Conservation (phyloP, 1,284 basidiomycete genomes). For the Schizophyllum amplum region DNA sequence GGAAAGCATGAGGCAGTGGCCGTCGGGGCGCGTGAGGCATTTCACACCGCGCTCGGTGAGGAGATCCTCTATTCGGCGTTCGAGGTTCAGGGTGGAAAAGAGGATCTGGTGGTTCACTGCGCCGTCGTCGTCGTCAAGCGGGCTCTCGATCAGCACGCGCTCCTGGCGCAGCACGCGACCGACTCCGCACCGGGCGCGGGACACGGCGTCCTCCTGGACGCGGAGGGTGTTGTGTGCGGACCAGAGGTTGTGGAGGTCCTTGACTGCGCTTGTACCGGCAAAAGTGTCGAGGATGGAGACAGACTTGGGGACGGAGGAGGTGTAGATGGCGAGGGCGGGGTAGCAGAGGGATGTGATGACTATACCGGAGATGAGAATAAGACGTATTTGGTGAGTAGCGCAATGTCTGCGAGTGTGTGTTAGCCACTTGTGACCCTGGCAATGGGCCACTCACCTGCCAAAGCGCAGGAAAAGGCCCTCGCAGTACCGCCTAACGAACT, state of each 20-base stretch:
- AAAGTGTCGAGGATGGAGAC: conserved; percentile 60
- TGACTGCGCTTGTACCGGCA: conserved; percentile 40
- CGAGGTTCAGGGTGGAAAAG: conserved; percentile 53
- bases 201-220: conserved; percentile 60
- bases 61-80: conserved; percentile 43
- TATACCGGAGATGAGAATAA: conserved; percentile 60
- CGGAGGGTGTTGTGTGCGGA: conserved; percentile 50
- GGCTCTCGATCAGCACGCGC: conserved; percentile 61
- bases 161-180: conserved; percentile 75
- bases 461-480: conserved; percentile 60
- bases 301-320: conserved; percentile 58
- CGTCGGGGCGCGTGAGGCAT: conserved; percentile 20
- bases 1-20: conserved; percentile 60
- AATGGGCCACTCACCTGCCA: conserved; percentile 52
- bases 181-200: conserved; percentile 62
- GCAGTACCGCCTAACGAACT: conserved; percentile 22
- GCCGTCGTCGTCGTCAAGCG: conserved; percentile 28
- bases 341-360: conserved; percentile 96
- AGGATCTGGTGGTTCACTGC: conserved; percentile 55
- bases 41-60: conserved; percentile 44
- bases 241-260: conserved; percentile 67
- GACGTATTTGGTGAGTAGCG: conserved; percentile 86
- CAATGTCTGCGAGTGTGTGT: conserved; percentile 49
- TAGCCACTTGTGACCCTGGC: conserved; percentile 8
- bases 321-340: conserved; percentile 82